Percentiles rank a stretch among this genome's conserved stretches.
phyloP scores from a whole-genome alignment of 176 grass and related monocot genomes.

The Avena sativa region DNA sequence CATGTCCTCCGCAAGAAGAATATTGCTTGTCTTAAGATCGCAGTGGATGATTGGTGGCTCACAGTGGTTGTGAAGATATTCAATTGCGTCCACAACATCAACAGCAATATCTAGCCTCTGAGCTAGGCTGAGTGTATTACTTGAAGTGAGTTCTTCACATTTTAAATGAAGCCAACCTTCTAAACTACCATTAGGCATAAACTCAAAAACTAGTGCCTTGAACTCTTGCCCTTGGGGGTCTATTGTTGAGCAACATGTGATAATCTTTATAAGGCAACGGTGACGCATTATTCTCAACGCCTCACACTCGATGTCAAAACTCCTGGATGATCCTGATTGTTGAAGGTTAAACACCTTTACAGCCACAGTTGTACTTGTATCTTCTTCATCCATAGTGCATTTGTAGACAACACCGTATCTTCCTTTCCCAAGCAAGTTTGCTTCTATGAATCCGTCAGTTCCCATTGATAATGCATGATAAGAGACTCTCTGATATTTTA shows the following conservation, averaged over 20 bases:
- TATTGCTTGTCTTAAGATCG: background rate
- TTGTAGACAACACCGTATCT: conserved; percentile 22
- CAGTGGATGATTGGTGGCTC: background rate
- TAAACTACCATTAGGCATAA: background rate
- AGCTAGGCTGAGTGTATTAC: conserved; percentile 15
- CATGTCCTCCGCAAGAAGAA: background rate
- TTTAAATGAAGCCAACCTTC: conserved; percentile 37
- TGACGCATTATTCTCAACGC: conserved; percentile 14
- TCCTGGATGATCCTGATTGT: conserved; percentile 27
- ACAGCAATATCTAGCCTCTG: conserved; percentile 19
- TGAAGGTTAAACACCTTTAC: conserved; percentile 47
- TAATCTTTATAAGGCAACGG: conserved; percentile 40
- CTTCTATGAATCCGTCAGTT: conserved; percentile 34
- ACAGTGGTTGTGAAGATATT: background rate
- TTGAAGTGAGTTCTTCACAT: background rate
- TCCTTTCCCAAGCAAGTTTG: conserved; percentile 40
- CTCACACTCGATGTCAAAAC: conserved; percentile 43
- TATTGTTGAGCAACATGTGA: conserved; percentile 42
- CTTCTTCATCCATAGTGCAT: background rate
- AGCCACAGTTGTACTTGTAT: background rate
- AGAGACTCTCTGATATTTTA: conserved; percentile 13
- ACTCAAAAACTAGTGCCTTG: conserved; percentile 21
- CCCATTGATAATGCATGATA: conserved; percentile 20
- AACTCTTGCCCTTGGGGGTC: conserved; percentile 39
- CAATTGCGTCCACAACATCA: background rate